These are phyloP conservation scores for Brassica nigra DNA, from an alignment of 345 rosid species.

Conservation along the genomic window DNA sequence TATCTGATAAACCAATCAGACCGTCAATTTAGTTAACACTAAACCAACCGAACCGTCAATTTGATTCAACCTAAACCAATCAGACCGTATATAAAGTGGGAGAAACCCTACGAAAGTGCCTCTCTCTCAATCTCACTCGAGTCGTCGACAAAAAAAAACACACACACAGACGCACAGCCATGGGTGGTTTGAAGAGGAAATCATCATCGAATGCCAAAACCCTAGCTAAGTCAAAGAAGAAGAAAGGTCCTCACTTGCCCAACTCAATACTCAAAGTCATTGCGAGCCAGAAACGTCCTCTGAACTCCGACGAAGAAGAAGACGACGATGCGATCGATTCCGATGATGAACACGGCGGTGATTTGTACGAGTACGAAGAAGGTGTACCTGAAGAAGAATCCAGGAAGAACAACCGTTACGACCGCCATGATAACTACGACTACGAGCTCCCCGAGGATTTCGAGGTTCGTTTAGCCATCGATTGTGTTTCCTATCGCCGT, in stretches of 20 bases:
- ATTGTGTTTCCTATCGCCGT: background rate
- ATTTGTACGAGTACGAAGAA: slow-evolving; percentile 86
- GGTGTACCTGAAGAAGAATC: slow-evolving; percentile 76
- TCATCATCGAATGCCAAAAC: slow-evolving; percentile 23
- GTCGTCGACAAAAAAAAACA: background rate
- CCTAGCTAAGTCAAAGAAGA: slow-evolving; percentile 29
- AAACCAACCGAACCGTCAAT: background rate
- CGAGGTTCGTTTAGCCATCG: slow-evolving; percentile 44
- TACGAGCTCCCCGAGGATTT: slow-evolving; percentile 71
- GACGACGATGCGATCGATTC: slow-evolving; percentile 53
- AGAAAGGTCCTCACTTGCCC: slow-evolving; percentile 79
- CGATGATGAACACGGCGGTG: slow-evolving; percentile 52
- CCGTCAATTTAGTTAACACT: background rate
- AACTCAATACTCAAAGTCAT: slow-evolving; percentile 57
- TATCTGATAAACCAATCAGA: background rate
- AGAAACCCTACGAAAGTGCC: slow-evolving; percentile 19
- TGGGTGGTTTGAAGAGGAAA: slow-evolving; percentile 27
- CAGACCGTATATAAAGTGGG: background rate
- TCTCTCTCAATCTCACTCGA: background rate
- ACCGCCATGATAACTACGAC: slow-evolving; percentile 66
- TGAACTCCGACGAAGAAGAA: slow-evolving; percentile 60
- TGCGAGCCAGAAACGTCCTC: slow-evolving; percentile 49
- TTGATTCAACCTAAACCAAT: background rate
- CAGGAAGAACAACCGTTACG: slow-evolving; percentile 74
- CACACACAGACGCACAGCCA: slow-evolving; percentile 7